Percentiles rank a stretch among this genome's conserved stretches.
Evolutionary conservation across 495 filamentous ascomycete species (phyloP).

Genomic region (Diplogelasinospora grovesii): DNA sequence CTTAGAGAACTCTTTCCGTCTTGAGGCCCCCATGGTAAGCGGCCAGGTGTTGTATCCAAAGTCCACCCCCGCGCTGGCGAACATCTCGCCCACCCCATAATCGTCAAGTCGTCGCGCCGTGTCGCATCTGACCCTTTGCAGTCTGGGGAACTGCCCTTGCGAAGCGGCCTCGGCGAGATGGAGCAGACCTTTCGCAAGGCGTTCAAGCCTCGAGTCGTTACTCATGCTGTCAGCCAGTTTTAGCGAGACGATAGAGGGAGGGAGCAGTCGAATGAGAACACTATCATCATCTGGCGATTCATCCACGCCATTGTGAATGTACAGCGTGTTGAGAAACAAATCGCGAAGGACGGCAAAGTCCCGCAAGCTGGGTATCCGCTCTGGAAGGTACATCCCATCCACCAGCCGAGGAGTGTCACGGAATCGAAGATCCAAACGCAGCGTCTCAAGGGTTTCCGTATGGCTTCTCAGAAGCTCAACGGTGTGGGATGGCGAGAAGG

Average conservation of each 20-base stretch:
- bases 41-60: constrained; percentile 11
- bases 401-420: background rate
- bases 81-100: constrained; percentile 3
- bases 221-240: constrained; percentile 5
- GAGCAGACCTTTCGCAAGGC: constrained; percentile 5
- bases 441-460: constrained; percentile 11
- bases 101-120: constrained; percentile 8
- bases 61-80: constrained; percentile 6
- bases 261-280: constrained; percentile 9
- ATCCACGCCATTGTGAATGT: constrained; percentile 3
- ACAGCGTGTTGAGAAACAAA: constrained; percentile 10
- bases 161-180: constrained; percentile 8
- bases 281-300: background rate
- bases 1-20: too few relatives aligned
- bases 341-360: constrained; percentile 10
- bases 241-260: constrained; percentile 12
- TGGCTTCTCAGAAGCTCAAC: constrained; percentile 8
- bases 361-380: constrained; percentile 10
- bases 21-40: background rate
- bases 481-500: constrained; percentile 2
- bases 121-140: constrained; percentile 12
- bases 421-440: constrained; percentile 9
- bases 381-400: background rate
- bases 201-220: background rate
- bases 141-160: constrained; percentile 12